Evolutionary conservation across 2,329 filamentous ascomycete species (phyloP).

Genomic region (Didymosphaeria variabile): DNA sequence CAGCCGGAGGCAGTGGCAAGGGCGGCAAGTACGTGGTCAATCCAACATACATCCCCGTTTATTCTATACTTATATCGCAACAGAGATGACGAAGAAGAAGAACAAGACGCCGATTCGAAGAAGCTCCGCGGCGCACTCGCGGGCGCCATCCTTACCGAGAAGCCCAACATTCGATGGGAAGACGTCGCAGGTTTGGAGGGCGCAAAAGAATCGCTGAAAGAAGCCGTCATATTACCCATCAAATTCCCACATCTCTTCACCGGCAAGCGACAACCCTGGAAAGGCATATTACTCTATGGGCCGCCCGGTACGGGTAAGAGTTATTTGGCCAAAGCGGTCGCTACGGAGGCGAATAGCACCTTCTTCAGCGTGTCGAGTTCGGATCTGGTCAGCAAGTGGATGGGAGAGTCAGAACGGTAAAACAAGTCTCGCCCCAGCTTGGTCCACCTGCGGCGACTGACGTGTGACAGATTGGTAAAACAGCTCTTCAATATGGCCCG

Average conservation of each 20-base stretch:
- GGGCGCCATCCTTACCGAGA: conserved; percentile 92
- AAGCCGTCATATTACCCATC: conserved; percentile 96
- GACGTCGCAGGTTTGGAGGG: conserved; percentile 94
- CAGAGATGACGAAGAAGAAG: conserved; percentile 70
- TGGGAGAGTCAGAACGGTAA: conserved; percentile 98
- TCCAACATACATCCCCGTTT: background rate
- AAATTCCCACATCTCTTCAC: conserved; percentile 97
- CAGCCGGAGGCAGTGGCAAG: conserved; percentile 69
- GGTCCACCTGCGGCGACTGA: conserved; percentile 16
- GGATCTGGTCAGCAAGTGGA: conserved; percentile 98
- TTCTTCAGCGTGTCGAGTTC: conserved; percentile 99
- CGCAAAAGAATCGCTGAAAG: conserved; percentile 96
- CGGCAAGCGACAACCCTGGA: conserved; percentile 97
- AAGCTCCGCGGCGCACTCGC: conserved; percentile 91
- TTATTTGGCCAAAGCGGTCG: conserved; percentile 96
- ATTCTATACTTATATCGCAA: conserved; percentile 23
- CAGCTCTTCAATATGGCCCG: conserved; percentile 97
- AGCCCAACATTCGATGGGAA: conserved; percentile 97
- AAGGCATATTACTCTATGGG: conserved; percentile 94
- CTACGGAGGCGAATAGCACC: conserved; percentile 97
- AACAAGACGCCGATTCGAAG: conserved; percentile 87
- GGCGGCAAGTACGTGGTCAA: conserved; percentile 56
- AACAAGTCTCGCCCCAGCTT: conserved; percentile 27
- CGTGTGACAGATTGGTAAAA: conserved; percentile 78
- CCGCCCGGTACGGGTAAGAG: conserved; percentile 97